phyloP scores from a whole-genome alignment of 495 filamentous ascomycete species.

The Penicillium coffeae region DNA sequence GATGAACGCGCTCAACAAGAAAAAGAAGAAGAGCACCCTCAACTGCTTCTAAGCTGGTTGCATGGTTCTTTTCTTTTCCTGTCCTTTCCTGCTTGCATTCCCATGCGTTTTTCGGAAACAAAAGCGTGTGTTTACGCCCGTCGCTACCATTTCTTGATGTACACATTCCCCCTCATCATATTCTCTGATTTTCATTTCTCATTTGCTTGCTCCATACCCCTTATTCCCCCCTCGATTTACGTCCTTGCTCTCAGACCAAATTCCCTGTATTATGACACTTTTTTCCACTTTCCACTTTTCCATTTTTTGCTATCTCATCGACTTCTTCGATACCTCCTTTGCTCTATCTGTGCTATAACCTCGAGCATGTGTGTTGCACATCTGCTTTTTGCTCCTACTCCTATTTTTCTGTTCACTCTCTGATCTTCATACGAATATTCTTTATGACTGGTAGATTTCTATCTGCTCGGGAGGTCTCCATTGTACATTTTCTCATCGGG shows the following conservation, averaged over 20 bases:
- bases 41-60: conserved; percentile 74
- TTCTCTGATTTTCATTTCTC: conserved; percentile 12
- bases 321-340: conserved; percentile 33
- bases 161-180: conserved; percentile 5
- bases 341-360: conserved; percentile 12
- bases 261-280: conserved; percentile 52
- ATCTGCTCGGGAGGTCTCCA: conserved; percentile 9
- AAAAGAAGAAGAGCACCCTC: conserved; percentile 93
- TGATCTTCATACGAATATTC: conserved; percentile 5
- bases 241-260: conserved; percentile 7
- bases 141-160: conserved; percentile 16
- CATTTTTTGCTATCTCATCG: conserved; percentile 5
- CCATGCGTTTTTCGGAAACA: conserved; percentile 8
- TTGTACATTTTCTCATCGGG: conserved; percentile 22
- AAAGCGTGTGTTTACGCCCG: conserved; percentile 14
- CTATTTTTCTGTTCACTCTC: conserved; percentile 20
- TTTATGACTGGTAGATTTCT: conserved; percentile 23
- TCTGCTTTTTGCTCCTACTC: conserved; percentile 18
- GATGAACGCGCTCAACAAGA: conserved; percentile 85
- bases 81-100: not conserved
- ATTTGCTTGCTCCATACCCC: conserved; percentile 25
- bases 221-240: conserved; percentile 4
- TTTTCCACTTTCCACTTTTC: conserved; percentile 6
- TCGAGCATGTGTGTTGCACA: conserved; percentile 3
- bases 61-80: not conserved